These are phyloP conservation scores for Paecilomyces formosus DNA, from an alignment of 2,329 filamentous ascomycete genomes.

Conservation along the genomic window DNA sequence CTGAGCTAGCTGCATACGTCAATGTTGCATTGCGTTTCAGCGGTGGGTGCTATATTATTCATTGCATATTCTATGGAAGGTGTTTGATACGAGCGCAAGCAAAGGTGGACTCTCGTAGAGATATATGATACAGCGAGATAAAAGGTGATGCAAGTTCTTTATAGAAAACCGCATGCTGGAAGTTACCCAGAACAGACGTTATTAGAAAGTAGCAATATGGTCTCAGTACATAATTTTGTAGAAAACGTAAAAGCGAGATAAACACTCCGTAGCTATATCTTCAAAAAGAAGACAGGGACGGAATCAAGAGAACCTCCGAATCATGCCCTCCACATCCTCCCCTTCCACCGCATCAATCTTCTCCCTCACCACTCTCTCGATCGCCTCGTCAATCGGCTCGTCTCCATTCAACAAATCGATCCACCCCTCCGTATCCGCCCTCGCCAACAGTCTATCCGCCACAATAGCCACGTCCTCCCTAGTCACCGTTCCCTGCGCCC, in stretches of 20 bases:
- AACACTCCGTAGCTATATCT: neutral
- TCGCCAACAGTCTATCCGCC: slow-evolving; percentile 42
- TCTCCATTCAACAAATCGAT: slow-evolving; percentile 47
- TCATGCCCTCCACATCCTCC: slow-evolving; percentile 44
- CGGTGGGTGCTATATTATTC: no score
- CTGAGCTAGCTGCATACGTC: no score
- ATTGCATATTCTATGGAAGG: no score
- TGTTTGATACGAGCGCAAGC: no score
- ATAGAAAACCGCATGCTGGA: no score
- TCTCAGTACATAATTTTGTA: no score
- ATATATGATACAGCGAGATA: no score
- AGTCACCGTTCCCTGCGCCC: slow-evolving; percentile 36
- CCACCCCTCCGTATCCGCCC: slow-evolving; percentile 44
- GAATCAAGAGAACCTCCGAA: slow-evolving; percentile 20
- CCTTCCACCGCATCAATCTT: slow-evolving; percentile 42
- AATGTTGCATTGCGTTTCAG: no score
- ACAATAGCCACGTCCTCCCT: slow-evolving; percentile 47
- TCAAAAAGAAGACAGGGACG: neutral
- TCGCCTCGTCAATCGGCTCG: slow-evolving; percentile 38
- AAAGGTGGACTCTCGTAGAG: no score
- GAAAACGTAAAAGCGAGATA: neutral
- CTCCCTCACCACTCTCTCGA: slow-evolving; percentile 38
- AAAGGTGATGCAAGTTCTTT: no score
- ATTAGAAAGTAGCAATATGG: no score
- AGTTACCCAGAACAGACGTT: no score